Conservation (phyloP, 805 yeast genomes). For the Starmerella stigmatis region DNA sequence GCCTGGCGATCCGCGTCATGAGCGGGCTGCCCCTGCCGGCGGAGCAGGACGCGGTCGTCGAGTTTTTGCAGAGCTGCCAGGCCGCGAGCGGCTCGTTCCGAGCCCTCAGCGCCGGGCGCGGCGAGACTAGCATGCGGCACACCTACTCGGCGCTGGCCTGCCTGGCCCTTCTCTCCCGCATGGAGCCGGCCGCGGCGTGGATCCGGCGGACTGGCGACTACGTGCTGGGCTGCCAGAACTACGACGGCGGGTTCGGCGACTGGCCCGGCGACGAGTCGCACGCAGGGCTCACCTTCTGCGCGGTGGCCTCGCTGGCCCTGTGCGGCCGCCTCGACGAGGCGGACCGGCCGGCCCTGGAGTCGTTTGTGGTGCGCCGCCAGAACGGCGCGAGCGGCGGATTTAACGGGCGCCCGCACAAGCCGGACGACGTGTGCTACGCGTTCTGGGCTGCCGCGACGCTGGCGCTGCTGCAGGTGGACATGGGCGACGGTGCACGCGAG, state of each 20-base stretch:
- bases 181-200: constrained; percentile 27
- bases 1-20: constrained; percentile 38
- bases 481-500: constrained; percentile 8
- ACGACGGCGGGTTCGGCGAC: constrained; percentile 67
- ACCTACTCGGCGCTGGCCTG: constrained; percentile 65
- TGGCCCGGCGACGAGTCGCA: constrained; percentile 51
- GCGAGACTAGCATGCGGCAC: constrained; percentile 62
- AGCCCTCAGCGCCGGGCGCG: constrained; percentile 24
- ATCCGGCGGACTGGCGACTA: constrained; percentile 36
- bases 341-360: not conserved
- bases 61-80: constrained; percentile 54
- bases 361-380: constrained; percentile 19
- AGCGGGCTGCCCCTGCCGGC: constrained; percentile 25
- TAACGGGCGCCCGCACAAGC: constrained; percentile 79
- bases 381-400: constrained; percentile 48
- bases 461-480: constrained; percentile 32
- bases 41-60: constrained; percentile 34
- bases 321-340: constrained; percentile 21
- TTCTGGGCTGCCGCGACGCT: constrained; percentile 71
- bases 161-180: constrained; percentile 10
- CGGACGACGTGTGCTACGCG: constrained; percentile 76
- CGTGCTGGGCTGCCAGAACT: constrained; percentile 32
- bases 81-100: constrained; percentile 46
- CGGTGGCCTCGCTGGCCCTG: constrained; percentile 49
- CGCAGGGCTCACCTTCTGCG: constrained; percentile 82